phyloP scores from a whole-genome alignment of 352 stramenopile species.

The Globisporangium parvum region DNA sequence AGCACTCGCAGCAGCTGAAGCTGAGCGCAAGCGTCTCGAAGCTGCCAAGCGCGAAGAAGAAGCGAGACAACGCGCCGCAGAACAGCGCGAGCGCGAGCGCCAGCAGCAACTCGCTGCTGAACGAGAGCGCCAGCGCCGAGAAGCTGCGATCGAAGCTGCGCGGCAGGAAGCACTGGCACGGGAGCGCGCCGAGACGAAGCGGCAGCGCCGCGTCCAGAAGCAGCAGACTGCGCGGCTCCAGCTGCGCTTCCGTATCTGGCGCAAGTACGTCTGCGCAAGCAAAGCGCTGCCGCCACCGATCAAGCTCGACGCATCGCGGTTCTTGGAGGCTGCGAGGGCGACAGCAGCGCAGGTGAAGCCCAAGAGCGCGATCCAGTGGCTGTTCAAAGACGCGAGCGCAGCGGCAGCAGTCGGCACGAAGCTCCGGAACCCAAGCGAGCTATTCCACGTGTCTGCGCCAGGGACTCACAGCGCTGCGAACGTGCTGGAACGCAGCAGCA shows the following conservation, averaged over 20 bases:
- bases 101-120: constrained; percentile 37
- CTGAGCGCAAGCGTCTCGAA: constrained; percentile 25
- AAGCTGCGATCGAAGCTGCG: constrained; percentile 42
- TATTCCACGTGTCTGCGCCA: constrained; percentile 1
- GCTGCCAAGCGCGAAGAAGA: constrained; percentile 30
- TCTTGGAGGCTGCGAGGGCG: constrained; percentile 10
- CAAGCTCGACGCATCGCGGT: constrained; percentile 24
- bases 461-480: background rate
- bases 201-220: constrained; percentile 26
- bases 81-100: constrained; percentile 37
- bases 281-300: constrained; percentile 34
- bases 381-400: constrained; percentile 21
- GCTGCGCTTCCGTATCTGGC: constrained; percentile 57
- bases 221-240: constrained; percentile 45
- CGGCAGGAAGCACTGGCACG: constrained; percentile 38
- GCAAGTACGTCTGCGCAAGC: constrained; percentile 49
- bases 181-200: constrained; percentile 39
- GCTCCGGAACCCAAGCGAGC: constrained; percentile 20
- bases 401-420: constrained; percentile 14
- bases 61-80: constrained; percentile 24
- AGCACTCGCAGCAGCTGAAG: constrained; percentile 27
- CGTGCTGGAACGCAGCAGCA: background rate
- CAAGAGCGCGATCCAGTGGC: constrained; percentile 39
- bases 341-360: constrained; percentile 28
- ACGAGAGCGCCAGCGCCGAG: constrained; percentile 27